Base-by-base conservation (phyloP, 129 eudicot species). In the Lactuca sativa region DNA sequence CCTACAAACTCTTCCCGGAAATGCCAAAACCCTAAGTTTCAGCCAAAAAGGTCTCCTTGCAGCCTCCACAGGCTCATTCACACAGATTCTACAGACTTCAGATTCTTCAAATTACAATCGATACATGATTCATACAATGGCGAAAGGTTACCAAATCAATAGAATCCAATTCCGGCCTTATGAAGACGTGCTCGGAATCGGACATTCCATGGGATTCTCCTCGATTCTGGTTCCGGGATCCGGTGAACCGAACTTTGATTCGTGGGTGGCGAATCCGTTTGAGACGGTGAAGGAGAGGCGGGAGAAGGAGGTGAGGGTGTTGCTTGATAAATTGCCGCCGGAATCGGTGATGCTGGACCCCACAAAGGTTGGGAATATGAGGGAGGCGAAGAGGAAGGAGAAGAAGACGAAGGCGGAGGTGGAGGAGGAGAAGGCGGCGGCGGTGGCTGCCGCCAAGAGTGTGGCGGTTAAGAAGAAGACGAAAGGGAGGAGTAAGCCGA, bases 341-440 rank as follows among this genome's bases (percentile, higher is more conserved):
- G 98, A 92, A 79, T 78, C 98, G 1, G 82, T 92, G 48, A 89
- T 92, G 92, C 62, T 92, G 75, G 92, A 92, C 75, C 98, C 98
- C 6, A 71, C 89, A 41, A 87, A 89, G 78, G 82, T 92, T 15
- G 98, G 98, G 31, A 78, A 85, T 15, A 67, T 92, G 76, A 86
- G 69, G 75, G 69, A 62, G 12, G 7, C 34, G 0, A 77, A 69
- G 68, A 92, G 80, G 90, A 86, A 74, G 72, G 86, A 77, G 7
- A 89, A 80, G 83, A 81, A 55, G n/a, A 79, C 73, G 6, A 83
- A 70, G 51, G 38, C 80, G 70, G 96, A 89, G 56, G 79, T 44
- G 15, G 96, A 83, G 62, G 96, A 80, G 31, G 90, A 92, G 81
- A 70, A 51, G 82, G 96, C 73, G 73, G 88, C 90, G 2, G 98